These are phyloP conservation scores for Thelonectria olida DNA, from an alignment of 2,329 filamentous ascomycete genomes.

Conservation along the genomic window DNA sequence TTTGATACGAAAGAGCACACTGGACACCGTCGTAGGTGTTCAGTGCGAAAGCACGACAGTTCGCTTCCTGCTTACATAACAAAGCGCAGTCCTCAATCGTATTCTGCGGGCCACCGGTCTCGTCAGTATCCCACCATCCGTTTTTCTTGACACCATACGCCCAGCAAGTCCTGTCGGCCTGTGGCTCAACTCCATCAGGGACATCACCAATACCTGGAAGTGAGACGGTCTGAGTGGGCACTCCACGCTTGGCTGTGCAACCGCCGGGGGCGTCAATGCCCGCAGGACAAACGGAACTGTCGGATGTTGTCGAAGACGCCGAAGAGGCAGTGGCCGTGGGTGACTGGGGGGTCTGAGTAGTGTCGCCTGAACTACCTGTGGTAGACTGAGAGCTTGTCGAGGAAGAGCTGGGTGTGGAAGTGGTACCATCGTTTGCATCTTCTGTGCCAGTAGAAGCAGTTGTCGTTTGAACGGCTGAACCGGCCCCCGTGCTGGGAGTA, in stretches of 20 bases:
- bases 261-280: not conserved
- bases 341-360: not conserved
- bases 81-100: constrained; percentile 18
- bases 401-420: not conserved
- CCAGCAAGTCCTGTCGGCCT: constrained; percentile 10
- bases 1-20: constrained; percentile 10
- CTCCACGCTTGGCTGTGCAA: not conserved
- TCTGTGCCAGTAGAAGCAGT: not conserved
- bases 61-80: not conserved
- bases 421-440: not conserved
- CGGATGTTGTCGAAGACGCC: not conserved
- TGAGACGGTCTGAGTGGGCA: not conserved
- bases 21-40: not conserved
- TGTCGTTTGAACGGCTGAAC: not conserved
- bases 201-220: not conserved
- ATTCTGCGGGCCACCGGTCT: constrained; percentile 9
- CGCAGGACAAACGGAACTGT: not conserved
- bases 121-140: constrained; percentile 1
- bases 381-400: not conserved
- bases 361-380: not conserved
- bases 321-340: not conserved
- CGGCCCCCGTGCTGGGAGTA: not conserved
- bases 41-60: not conserved
- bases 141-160: constrained; percentile 1
- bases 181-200: not conserved